These are phyloP conservation scores for Solanum appendiculatum DNA, from an alignment of 257 asterid species.

Conservation along the genomic window DNA sequence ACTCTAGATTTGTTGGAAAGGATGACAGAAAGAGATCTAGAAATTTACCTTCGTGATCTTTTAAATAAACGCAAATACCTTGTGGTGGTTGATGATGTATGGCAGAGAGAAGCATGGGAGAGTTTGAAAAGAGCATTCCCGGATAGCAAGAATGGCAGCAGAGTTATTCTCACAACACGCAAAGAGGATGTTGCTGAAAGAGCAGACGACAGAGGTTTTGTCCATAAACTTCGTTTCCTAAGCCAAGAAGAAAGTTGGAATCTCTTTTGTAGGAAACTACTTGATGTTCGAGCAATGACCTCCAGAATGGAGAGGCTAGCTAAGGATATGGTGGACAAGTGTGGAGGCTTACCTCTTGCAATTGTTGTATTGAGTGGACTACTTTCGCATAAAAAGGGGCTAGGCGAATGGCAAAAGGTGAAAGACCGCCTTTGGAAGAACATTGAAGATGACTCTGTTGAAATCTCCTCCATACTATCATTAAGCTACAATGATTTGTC, in stretches of 20 bases:
- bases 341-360: background rate
- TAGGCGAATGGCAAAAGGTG: too few relatives aligned
- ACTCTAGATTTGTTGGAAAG: background rate
- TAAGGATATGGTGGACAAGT: background rate
- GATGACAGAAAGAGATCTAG: background rate
- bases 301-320: background rate
- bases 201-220: background rate
- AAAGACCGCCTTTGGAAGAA: background rate
- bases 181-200: background rate
- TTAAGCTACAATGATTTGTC: too few relatives aligned
- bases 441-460: background rate
- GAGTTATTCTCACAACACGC: background rate
- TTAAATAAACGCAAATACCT: background rate
- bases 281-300: background rate
- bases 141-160: background rate
- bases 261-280: background rate
- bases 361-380: too few relatives aligned
- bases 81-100: background rate
- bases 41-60: background rate
- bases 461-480: too few relatives aligned
- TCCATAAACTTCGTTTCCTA: background rate
- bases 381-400: too few relatives aligned
- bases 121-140: background rate
- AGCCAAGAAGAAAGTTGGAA: background rate
- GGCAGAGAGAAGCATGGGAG: background rate